These are phyloP conservation scores for Cytospora piceae DNA, from an alignment of 2,329 filamentous ascomycete genomes.

Conservation along the genomic window DNA sequence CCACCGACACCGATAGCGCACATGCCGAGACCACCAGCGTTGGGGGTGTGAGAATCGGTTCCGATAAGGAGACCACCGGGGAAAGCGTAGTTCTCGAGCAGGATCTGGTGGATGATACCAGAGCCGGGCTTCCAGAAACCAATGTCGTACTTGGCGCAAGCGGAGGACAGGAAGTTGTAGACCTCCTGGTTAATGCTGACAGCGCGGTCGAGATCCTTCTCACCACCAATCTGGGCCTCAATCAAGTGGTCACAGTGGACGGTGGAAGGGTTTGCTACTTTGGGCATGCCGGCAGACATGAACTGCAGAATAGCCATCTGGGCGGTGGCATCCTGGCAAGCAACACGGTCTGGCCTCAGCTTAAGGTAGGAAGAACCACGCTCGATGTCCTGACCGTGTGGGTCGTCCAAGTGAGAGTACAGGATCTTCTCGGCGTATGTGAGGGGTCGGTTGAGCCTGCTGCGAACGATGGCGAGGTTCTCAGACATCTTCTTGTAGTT, in stretches of 20 bases:
- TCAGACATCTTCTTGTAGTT: constrained; percentile 99
- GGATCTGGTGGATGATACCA: constrained; percentile 98
- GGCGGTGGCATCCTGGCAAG: constrained; percentile 98
- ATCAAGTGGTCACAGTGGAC: constrained; percentile 99
- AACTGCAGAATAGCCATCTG: constrained; percentile 99
- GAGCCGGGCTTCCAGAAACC: constrained; percentile 99
- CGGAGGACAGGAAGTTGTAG: constrained; percentile 92
- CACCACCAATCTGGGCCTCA: constrained; percentile 91
- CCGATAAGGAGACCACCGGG: constrained; percentile 97
- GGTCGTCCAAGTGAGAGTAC: constrained; percentile 98
- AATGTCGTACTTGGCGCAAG: constrained; percentile 99
- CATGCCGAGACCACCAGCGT: constrained; percentile 95
- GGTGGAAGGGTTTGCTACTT: constrained; percentile 90
- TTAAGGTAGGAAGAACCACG: constrained; percentile 95
- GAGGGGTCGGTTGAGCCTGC: constrained; percentile 87
- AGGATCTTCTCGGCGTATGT: constrained; percentile 98
- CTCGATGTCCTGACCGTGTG: constrained; percentile 93
- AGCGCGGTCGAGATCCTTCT: constrained; percentile 90
- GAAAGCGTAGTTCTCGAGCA: constrained; percentile 99
- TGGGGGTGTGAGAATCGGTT: constrained; percentile 97
- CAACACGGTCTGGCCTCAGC: constrained; percentile 94
- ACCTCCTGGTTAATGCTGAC: constrained; percentile 98
- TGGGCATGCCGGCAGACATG: constrained; percentile 97
- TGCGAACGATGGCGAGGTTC: constrained; percentile 89
- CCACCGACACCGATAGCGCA: constrained; percentile 94